These are phyloP conservation scores for Solanum raphanifolium DNA, from an alignment of 257 asterid genomes.

Conservation along the genomic window DNA sequence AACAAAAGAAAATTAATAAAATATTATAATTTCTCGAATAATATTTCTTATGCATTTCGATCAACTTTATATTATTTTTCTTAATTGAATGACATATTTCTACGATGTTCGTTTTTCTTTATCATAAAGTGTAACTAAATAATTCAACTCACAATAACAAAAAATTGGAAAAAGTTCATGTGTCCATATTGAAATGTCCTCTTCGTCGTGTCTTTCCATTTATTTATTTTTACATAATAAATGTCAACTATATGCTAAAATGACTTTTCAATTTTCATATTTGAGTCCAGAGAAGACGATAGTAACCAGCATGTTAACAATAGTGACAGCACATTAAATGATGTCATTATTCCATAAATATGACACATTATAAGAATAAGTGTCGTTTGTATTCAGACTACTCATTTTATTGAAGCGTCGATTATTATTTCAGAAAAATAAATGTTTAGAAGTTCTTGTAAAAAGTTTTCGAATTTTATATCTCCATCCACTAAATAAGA, in stretches of 20 bases:
- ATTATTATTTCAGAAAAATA: too few species aligned
- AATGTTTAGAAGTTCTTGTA: too few species aligned
- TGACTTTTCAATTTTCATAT: not conserved
- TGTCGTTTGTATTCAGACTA: not conserved
- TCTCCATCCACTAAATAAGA: not conserved
- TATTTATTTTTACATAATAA: not conserved
- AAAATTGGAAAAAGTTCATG: not conserved
- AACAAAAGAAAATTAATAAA: not conserved
- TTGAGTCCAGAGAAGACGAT: not conserved
- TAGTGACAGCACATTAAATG: not conserved
- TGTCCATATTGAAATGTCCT: not conserved
- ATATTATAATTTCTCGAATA: not conserved
- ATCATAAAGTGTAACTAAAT: not conserved
- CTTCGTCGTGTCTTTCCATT: not conserved
- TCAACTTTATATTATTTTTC: not conserved
- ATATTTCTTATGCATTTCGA: not conserved
- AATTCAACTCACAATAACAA: not conserved
- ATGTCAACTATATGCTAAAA: not conserved
- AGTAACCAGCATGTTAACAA: not conserved
- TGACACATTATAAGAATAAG: not conserved
- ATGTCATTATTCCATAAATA: not conserved
- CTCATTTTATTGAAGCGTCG: too few species aligned
- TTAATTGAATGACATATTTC: not conserved
- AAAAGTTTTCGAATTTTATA: too few species aligned
- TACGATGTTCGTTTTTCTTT: not conserved